phyloP scores from a whole-genome alignment of 2,329 filamentous ascomycete genomes.

The Ilyonectria robusta region DNA sequence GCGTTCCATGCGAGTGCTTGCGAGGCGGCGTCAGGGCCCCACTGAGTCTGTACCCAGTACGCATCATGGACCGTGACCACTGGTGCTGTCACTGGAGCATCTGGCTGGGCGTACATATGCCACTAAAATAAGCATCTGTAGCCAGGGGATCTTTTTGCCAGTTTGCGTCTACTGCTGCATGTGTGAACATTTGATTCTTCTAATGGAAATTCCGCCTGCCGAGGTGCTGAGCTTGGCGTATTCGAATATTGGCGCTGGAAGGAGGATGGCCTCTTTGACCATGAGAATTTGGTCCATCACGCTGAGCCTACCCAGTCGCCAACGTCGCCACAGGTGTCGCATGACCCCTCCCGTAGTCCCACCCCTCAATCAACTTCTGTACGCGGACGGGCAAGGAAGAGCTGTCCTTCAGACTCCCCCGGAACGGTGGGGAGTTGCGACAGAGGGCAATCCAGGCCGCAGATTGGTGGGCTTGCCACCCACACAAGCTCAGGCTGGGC shows the following conservation, averaged over 20 bases:
- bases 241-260: neutral
- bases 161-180: constrained; percentile 30
- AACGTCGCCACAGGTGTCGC: constrained; percentile 20
- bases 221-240: neutral
- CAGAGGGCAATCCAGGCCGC: neutral
- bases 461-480: constrained; percentile 23
- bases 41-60: constrained; percentile 34
- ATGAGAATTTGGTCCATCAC: neutral
- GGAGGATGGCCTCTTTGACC: neutral
- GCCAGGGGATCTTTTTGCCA: constrained; percentile 37
- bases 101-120: constrained; percentile 37
- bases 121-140: constrained; percentile 47
- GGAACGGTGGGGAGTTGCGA: constrained; percentile 7
- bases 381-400: constrained; percentile 11
- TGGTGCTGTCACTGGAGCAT: constrained; percentile 38
- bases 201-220: constrained; percentile 37
- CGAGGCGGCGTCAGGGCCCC: constrained; percentile 34
- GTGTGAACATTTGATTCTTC: constrained; percentile 44
- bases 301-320: constrained; percentile 2
- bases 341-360: constrained; percentile 25
- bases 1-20: constrained; percentile 48
- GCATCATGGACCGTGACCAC: constrained; percentile 23
- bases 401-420: constrained; percentile 14
- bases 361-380: constrained; percentile 9
- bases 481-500: constrained; percentile 9